These are phyloP conservation scores for Brassica juncea DNA, from an alignment of 345 rosid species.

Conservation along the genomic window DNA sequence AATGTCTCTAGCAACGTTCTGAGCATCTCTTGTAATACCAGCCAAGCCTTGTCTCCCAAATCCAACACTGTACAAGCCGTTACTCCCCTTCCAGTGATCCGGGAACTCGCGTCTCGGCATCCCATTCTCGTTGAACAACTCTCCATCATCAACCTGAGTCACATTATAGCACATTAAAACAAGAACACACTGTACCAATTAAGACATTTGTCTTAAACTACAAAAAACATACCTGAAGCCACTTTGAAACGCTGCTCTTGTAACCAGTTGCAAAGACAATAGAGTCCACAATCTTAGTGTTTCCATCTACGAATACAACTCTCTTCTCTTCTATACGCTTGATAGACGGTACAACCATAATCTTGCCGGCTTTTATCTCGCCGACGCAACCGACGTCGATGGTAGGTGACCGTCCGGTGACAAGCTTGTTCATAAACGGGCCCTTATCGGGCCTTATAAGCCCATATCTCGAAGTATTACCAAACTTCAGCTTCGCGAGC, in stretches of 20 bases:
- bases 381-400: conserved; percentile 56
- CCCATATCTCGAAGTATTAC: conserved; percentile 45
- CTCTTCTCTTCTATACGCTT: conserved; percentile 34
- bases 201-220: background rate
- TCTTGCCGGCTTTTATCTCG: conserved; percentile 43
- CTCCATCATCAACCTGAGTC: conserved; percentile 33
- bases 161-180: background rate
- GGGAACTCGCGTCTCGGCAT: conserved; percentile 32
- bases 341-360: conserved; percentile 46
- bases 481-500: conserved; percentile 26
- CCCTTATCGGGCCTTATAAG: conserved; percentile 47
- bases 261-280: conserved; percentile 66
- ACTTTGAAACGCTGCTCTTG: conserved; percentile 48
- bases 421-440: conserved; percentile 42
- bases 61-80: conserved; percentile 49
- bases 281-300: conserved; percentile 36
- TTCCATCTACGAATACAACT: conserved; percentile 41
- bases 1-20: conserved; percentile 40
- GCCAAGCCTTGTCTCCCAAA: conserved; percentile 44
- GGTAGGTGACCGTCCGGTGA: conserved; percentile 50
- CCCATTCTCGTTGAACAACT: conserved; percentile 33
- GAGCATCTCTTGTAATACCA: conserved; percentile 45
- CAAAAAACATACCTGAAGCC: conserved; percentile 52
- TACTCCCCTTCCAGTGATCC: conserved; percentile 45
- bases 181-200: background rate